These are phyloP conservation scores for Trichocladium antarcticum DNA, from an alignment of 495 filamentous ascomycete species.

Conservation along the genomic window DNA sequence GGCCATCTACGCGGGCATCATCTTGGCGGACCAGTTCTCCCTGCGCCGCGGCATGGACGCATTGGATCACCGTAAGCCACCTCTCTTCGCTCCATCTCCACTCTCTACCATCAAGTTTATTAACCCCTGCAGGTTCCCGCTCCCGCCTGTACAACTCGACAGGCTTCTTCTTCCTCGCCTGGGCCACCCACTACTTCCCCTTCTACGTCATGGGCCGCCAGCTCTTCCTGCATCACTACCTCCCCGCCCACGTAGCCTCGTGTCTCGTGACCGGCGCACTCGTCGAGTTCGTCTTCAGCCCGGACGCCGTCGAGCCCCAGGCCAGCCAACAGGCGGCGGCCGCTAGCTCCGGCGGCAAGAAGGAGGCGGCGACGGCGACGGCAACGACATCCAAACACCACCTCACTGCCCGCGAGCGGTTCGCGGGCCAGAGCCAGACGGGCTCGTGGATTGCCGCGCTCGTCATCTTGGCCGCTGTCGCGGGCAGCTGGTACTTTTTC, in stretches of 20 bases:
- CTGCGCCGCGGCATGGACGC: conserved; percentile 86
- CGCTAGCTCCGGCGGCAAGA: conserved; percentile 45
- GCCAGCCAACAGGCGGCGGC: conserved; percentile 35
- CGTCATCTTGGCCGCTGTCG: conserved; percentile 56
- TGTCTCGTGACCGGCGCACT: conserved; percentile 91
- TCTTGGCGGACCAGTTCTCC: conserved; percentile 87
- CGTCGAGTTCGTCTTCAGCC: conserved; percentile 90
- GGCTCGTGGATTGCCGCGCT: conserved; percentile 65
- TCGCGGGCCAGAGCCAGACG: conserved; percentile 66
- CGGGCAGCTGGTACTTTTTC: conserved; percentile 84
- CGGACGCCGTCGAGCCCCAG: conserved; percentile 55
- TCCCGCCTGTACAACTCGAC: conserved; percentile 95
- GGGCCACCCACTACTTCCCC: conserved; percentile 94
- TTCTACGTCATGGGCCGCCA: conserved; percentile 98
- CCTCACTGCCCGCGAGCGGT: conserved; percentile 63
- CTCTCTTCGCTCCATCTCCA: not conserved
- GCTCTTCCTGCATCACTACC: conserved; percentile 94
- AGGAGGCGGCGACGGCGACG: conserved; percentile 28
- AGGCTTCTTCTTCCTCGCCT: conserved; percentile 96
- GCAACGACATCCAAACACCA: conserved; percentile 45
- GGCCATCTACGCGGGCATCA: conserved; percentile 85
- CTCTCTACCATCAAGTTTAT: too few species aligned
- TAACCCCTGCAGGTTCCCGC: conserved; percentile 53
- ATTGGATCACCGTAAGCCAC: conserved; percentile 75
- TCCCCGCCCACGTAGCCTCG: conserved; percentile 88